phyloP scores from a whole-genome alignment of 441 rosid genomes.

The Gossypium aridum region DNA sequence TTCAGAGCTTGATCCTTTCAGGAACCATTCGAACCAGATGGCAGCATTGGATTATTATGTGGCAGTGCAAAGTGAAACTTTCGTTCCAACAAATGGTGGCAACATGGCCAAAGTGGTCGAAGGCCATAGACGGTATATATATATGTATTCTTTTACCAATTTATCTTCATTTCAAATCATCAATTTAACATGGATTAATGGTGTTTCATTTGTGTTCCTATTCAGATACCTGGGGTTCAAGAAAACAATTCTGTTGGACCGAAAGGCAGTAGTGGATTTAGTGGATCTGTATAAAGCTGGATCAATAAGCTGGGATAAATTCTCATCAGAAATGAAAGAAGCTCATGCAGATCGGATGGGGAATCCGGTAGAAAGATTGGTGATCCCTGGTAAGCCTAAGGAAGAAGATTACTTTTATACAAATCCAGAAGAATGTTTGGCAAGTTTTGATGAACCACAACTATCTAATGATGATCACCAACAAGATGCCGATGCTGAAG shows the following conservation, averaged over 20 bases:
- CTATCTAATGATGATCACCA: not conserved
- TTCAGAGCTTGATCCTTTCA: slow-evolving; percentile 28
- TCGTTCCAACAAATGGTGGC: slow-evolving; percentile 33
- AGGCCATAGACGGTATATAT: slow-evolving; percentile 29
- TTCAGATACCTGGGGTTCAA: slow-evolving; percentile 30
- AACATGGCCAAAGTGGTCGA: slow-evolving; percentile 45
- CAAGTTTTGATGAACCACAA: not conserved
- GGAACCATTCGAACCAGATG: slow-evolving; percentile 33
- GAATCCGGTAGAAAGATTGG: slow-evolving; percentile 23
- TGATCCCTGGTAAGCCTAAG: slow-evolving; percentile 33
- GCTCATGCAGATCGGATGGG: slow-evolving; percentile 30
- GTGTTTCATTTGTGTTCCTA: not conserved
- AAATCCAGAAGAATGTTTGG: slow-evolving; percentile 37
- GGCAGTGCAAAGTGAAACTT: slow-evolving; percentile 28
- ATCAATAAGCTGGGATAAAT: slow-evolving; percentile 29
- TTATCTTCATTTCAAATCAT: not conserved
- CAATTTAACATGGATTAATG: not conserved
- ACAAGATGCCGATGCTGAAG: not conserved
- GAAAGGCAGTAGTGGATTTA: slow-evolving; percentile 27
- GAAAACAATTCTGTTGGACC: slow-evolving; percentile 29
- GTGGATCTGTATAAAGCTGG: slow-evolving; percentile 27
- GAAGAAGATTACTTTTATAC: slow-evolving; percentile 40
- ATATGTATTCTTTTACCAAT: not conserved
- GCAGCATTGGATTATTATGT: slow-evolving; percentile 37
- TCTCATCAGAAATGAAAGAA: slow-evolving; percentile 24